Base-by-base conservation (phyloP, 768 basidiomycete species). In the Psilocybe azurescens region DNA sequence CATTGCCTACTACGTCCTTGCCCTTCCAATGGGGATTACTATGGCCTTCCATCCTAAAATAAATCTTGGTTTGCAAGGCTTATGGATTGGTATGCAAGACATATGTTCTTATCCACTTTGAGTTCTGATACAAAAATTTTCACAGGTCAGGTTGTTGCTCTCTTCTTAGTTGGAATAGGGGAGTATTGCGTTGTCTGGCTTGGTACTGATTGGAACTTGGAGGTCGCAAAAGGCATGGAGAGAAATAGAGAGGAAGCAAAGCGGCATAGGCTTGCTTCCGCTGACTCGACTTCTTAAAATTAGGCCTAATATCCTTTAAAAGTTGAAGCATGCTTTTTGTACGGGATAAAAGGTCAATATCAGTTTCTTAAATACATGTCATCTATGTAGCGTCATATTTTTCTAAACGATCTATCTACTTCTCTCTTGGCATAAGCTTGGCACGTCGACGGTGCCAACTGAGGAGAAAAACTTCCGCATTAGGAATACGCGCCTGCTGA, bases 11-110 rank as follows among this genome's bases (percentile, higher is more conserved):
- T 95, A 94, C 67, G 74, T 88, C 38, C 75, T 94, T 73, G 90
- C 93, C 29, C 83, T 94, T 29, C 93, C 94, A 0, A 78, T 93
- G 59, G 94, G 91, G 7, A 79, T 94, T 53, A 88, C 83, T 65
- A 83, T 95, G 11, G 82, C 90, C 5, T 93, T 94, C 73, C 78
- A 80, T 67, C 66, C 70, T 3, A 69, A 72, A 18, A 78, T 78
- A 60, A 39, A 67, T 44, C 70, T 78, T 18, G 87, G 81, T 1
- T 79, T 95, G 14, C 76, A 81, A 51, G 94, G 94, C 13, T 79
- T 96, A 10, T 96, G 94, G 94, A 83, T 91, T 53, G 94, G 93
- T 71, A 70, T 76, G 60, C 3, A 83, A 3, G 60, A 24, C 24
- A 24, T 24, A 24, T 24, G 1, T 24, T 24, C 24, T 64, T 72